These are phyloP conservation scores for Candida schatavii DNA, from an alignment of 805 yeast genomes.

Conservation along the genomic window DNA sequence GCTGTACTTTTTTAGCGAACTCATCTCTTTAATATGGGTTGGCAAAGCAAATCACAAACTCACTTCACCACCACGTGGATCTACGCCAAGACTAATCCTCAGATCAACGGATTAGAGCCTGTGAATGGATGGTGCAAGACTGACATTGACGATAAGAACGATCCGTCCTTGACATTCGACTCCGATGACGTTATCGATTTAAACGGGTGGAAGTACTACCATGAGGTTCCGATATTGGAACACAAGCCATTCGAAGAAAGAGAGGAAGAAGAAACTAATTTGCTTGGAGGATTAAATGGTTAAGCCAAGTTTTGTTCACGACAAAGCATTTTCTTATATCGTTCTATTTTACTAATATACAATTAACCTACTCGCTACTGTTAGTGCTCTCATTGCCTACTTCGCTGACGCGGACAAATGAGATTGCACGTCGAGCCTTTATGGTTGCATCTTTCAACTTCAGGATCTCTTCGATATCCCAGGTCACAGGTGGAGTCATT, in stretches of 20 bases:
- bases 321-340: background rate
- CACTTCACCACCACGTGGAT: conserved; percentile 4
- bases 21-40: no score
- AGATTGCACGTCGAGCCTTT: conserved; percentile 58
- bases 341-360: background rate
- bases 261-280: background rate
- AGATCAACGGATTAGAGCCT: background rate
- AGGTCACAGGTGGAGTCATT: conserved; percentile 38
- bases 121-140: conserved; percentile 39
- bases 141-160: conserved; percentile 15
- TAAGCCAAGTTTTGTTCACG: background rate
- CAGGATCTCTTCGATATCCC: conserved; percentile 51
- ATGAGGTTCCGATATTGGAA: conserved; percentile 51
- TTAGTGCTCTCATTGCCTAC: conserved; percentile 1
- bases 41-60: no score
- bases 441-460: conserved; percentile 46
- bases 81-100: background rate
- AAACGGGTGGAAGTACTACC: conserved; percentile 29
- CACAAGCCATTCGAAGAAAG: conserved; percentile 5
- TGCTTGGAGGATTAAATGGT: conserved; percentile 1
- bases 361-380: no score
- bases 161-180: conserved; percentile 8
- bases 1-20: no score
- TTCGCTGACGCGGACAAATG: conserved; percentile 50
- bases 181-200: conserved; percentile 45